phyloP scores from a whole-genome alignment of 495 filamentous ascomycete genomes.

The Penicillium longicatenatum region DNA sequence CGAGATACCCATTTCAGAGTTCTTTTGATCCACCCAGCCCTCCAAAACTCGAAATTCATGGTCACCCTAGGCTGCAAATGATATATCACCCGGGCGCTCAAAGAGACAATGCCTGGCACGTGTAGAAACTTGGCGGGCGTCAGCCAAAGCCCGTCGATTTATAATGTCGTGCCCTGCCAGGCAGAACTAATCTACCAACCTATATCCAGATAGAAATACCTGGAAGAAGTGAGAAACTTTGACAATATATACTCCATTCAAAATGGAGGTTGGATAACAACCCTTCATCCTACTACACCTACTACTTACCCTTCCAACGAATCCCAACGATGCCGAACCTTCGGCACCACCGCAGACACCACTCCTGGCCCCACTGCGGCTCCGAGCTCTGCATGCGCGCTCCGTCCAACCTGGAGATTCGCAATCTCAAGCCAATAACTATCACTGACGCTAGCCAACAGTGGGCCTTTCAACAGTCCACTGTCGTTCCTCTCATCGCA shows the following conservation, averaged over 20 bases:
- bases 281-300: background rate
- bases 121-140: constrained; percentile 5
- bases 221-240: background rate
- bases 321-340: constrained; percentile 27
- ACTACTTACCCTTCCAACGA: background rate
- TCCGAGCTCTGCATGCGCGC: constrained; percentile 28
- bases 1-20: background rate
- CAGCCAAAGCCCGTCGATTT: constrained; percentile 11
- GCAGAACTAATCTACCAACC: background rate
- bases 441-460: constrained; percentile 7
- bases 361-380: constrained; percentile 46
- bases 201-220: background rate
- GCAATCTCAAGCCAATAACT: constrained; percentile 9
- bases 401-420: constrained; percentile 16
- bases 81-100: constrained; percentile 22
- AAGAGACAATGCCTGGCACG: constrained; percentile 11
- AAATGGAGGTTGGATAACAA: constrained; percentile 18
- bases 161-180: constrained; percentile 20
- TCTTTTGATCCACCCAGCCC: background rate
- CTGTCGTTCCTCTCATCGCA: constrained; percentile 20
- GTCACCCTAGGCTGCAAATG: constrained; percentile 14
- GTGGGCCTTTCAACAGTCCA: constrained; percentile 23
- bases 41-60: background rate
- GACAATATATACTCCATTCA: background rate
- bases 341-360: constrained; percentile 39